Percentiles rank a stretch among this genome's conserved stretches.
Evolutionary conservation across 495 filamentous ascomycete species (phyloP).

Genomic region (Hyaloscypha hepaticicola): DNA sequence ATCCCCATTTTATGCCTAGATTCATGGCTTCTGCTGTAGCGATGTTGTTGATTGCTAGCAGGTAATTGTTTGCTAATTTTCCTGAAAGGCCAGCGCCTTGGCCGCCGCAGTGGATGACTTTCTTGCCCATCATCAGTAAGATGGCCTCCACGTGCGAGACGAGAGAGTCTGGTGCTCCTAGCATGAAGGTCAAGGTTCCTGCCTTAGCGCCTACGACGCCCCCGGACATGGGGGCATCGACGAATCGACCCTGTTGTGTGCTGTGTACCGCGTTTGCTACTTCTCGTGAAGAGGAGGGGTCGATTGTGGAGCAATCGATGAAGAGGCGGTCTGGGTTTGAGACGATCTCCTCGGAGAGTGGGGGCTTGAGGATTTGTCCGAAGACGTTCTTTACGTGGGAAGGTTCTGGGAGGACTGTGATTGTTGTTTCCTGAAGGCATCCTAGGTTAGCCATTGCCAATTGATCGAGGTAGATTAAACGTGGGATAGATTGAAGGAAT

Average conservation of each 20-base stretch:
- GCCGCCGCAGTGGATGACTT: slow-evolving; percentile 74
- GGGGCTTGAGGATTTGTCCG: slow-evolving; percentile 55
- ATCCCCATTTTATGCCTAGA: slow-evolving; percentile 78
- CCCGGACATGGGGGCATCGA: slow-evolving; percentile 84
- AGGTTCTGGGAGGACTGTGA: slow-evolving; percentile 80
- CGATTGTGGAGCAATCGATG: slow-evolving; percentile 85
- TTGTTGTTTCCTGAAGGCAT: slow-evolving; percentile 60
- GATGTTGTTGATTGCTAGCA: slow-evolving; percentile 89
- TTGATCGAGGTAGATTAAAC: not conserved
- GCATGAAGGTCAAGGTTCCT: slow-evolving; percentile 81
- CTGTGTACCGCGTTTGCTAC: slow-evolving; percentile 61
- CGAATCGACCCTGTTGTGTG: slow-evolving; percentile 56
- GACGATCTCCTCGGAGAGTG: slow-evolving; percentile 36
- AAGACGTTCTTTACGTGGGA: slow-evolving; percentile 76
- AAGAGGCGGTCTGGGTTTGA: slow-evolving; percentile 57
- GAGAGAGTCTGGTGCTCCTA: slow-evolving; percentile 62
- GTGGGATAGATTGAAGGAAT: slow-evolving; percentile 7
- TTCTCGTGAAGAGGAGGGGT: slow-evolving; percentile 70
- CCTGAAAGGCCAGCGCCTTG: slow-evolving; percentile 79
- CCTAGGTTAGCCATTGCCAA: slow-evolving; percentile 1
- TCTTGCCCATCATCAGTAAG: slow-evolving; percentile 77
- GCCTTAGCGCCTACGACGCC: slow-evolving; percentile 78
- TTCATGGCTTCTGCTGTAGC: slow-evolving; percentile 93
- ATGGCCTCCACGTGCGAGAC: slow-evolving; percentile 61
- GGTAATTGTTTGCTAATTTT: slow-evolving; percentile 93